Conservation (phyloP, 2,329 filamentous ascomycete genomes). For the Aspergillus transmontanensis region DNA sequence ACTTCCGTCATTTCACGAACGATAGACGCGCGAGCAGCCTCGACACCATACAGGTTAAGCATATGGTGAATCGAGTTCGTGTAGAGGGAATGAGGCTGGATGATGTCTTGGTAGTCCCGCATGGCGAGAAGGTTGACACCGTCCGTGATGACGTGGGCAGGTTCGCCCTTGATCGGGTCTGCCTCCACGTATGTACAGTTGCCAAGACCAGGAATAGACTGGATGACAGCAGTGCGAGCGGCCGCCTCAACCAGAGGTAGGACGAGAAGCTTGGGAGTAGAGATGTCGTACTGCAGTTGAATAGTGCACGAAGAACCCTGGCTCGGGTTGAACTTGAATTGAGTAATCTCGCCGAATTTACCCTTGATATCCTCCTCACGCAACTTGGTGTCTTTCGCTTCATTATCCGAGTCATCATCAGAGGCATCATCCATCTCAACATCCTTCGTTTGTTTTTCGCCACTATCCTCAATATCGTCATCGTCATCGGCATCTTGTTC, state of each 20-base stretch:
- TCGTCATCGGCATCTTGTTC: slow-evolving; percentile 61
- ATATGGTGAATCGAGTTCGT: slow-evolving; percentile 93
- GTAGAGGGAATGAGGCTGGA: slow-evolving; percentile 81
- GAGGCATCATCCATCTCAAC: slow-evolving; percentile 37
- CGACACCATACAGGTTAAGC: slow-evolving; percentile 84
- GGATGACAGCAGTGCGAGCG: slow-evolving; percentile 76
- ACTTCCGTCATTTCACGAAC: slow-evolving; percentile 82
- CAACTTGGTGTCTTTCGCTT: slow-evolving; percentile 47
- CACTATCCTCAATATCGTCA: slow-evolving; percentile 52
- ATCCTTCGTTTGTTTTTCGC: slow-evolving; percentile 32
- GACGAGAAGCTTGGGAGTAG: slow-evolving; percentile 88
- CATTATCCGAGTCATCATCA: slow-evolving; percentile 46
- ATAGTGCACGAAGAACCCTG: slow-evolving; percentile 76
- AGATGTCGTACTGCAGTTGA: slow-evolving; percentile 77
- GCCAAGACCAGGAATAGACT: slow-evolving; percentile 78
- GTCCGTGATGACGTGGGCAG: slow-evolving; percentile 68
- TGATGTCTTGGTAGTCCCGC: slow-evolving; percentile 81
- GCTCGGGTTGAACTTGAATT: slow-evolving; percentile 78
- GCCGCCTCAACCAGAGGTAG: slow-evolving; percentile 85
- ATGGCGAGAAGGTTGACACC: slow-evolving; percentile 90
- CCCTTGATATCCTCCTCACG: slow-evolving; percentile 68
- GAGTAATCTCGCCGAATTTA: slow-evolving; percentile 66
- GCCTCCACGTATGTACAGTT: slow-evolving; percentile 70
- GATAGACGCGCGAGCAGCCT: slow-evolving; percentile 86
- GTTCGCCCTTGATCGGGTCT: slow-evolving; percentile 53